A percentile compares a stretch with the other conserved stretches of the same genome.
Evolutionary conservation across 75 land plant genomes (phyloP).

Genomic region (Pinus albicaulis): DNA sequence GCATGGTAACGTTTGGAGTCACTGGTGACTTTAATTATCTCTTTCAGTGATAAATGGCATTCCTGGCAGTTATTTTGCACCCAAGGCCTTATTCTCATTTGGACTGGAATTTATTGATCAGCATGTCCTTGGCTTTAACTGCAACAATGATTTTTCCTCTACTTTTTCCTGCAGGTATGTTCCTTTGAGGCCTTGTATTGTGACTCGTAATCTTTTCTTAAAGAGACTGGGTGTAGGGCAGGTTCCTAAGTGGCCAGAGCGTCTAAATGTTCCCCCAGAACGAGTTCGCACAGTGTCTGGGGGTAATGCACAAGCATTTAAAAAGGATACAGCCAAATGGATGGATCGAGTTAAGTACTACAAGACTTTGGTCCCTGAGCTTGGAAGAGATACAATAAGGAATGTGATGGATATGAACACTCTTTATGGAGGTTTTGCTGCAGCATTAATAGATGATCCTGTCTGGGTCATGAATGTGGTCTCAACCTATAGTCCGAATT

Average conservation of each 20-base stretch:
- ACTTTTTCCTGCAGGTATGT: slow-evolving; percentile 38
- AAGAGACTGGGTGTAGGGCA: slow-evolving; percentile 41
- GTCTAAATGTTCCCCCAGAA: slow-evolving; percentile 26
- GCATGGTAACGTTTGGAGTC: slow-evolving; percentile 31
- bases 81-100: not conserved
- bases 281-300: slow-evolving; percentile 19
- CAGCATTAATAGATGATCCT: slow-evolving; percentile 31
- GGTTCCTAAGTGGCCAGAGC: slow-evolving; percentile 40
- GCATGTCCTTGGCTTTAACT: not conserved
- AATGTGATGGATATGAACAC: slow-evolving; percentile 51
- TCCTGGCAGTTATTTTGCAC: not conserved
- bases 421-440: slow-evolving; percentile 34
- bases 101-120: not conserved
- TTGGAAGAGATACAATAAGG: slow-evolving; percentile 23
- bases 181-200: slow-evolving; percentile 51
- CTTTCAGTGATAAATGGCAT: not conserved
- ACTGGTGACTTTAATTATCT: not conserved
- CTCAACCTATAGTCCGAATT: slow-evolving; percentile 22
- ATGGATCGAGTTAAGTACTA: slow-evolving; percentile 28
- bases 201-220: slow-evolving; percentile 11
- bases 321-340: slow-evolving; percentile 34
- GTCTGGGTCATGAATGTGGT: slow-evolving; percentile 50
- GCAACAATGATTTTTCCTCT: not conserved
- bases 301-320: slow-evolving; percentile 18
- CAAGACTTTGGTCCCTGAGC: slow-evolving; percentile 33